These are phyloP conservation scores for Xanthoparmelia taractica DNA, from an alignment of 495 filamentous ascomycete species.

Conservation along the genomic window DNA sequence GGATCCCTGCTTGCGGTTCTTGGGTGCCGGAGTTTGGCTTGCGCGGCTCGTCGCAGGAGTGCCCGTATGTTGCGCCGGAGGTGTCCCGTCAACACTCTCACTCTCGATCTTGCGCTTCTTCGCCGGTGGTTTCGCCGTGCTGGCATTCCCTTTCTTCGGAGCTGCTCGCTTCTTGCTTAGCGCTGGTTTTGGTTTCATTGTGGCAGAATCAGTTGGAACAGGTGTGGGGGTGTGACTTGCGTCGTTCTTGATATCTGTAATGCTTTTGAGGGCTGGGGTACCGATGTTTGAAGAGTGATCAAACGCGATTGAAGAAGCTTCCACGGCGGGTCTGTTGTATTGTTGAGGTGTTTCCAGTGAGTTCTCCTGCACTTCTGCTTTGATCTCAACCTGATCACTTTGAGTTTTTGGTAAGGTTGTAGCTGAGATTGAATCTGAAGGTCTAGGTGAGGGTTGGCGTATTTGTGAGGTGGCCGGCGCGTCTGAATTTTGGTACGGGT, in stretches of 20 bases:
- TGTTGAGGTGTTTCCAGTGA: slow-evolving; percentile 2
- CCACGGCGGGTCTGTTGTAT: neutral
- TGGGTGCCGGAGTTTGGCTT: slow-evolving; percentile 40
- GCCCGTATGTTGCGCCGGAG: slow-evolving; percentile 32
- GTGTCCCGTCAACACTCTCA: slow-evolving; percentile 32
- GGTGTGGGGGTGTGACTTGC: slow-evolving; percentile 29
- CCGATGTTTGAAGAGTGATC: neutral
- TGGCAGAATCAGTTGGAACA: neutral
- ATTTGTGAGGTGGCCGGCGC: slow-evolving; percentile 15
- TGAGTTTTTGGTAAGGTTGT: slow-evolving; percentile 14
- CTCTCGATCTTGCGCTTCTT: slow-evolving; percentile 54
- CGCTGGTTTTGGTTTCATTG: slow-evolving; percentile 29
- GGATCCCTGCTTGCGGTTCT: slow-evolving; percentile 34
- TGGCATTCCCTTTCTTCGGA: slow-evolving; percentile 49
- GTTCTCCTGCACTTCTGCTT: slow-evolving; percentile 22
- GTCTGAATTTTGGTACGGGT: neutral
- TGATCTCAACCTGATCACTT: slow-evolving; percentile 24
- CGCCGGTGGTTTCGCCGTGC: slow-evolving; percentile 37
- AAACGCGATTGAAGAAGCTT: slow-evolving; percentile 8
- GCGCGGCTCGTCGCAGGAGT: slow-evolving; percentile 44
- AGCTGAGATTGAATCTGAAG: slow-evolving; percentile 1
- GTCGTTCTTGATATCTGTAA: slow-evolving; percentile 37
- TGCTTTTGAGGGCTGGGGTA: slow-evolving; percentile 35
- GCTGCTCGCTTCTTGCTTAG: slow-evolving; percentile 36
- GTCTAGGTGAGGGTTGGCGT: slow-evolving; percentile 19